Evolutionary conservation across 139 green algal genomes (phyloP).

Genomic region (Volvox africanus): DNA sequence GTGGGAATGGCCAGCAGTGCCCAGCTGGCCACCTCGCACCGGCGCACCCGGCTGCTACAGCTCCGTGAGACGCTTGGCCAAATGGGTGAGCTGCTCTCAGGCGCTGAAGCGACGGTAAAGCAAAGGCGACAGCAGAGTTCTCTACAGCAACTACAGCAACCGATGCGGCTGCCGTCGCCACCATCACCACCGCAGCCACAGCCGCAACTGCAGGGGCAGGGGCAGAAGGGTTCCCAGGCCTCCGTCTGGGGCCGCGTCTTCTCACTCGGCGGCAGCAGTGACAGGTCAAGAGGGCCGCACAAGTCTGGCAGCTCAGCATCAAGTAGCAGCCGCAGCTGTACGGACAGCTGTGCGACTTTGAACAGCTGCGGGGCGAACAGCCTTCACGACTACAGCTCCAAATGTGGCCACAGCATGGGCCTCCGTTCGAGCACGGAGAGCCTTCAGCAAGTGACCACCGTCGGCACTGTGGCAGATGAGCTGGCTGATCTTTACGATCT

Average conservation of each 20-base stretch:
- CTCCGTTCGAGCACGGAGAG: too few species aligned
- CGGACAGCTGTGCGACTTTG: not conserved
- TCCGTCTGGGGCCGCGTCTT: too few species aligned
- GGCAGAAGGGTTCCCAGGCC: too few species aligned
- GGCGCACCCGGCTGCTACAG: not conserved
- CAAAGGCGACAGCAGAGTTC: too few species aligned
- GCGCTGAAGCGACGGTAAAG: not conserved
- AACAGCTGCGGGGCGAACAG: not conserved
- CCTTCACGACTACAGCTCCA: not conserved
- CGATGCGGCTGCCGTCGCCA: not conserved
- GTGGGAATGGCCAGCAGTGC: not conserved
- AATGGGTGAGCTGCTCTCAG: constrained; percentile 34
- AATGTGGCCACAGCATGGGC: too few species aligned
- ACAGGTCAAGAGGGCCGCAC: too few species aligned
- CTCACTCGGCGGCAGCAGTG: too few species aligned
- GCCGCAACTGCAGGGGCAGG: not conserved
- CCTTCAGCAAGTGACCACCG: not conserved
- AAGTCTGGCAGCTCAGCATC: not conserved
- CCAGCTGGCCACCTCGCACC: not conserved
- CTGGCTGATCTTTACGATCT: not conserved
- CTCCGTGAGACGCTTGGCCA: not conserved
- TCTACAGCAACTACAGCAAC: too few species aligned
- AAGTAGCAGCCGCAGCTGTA: not conserved
- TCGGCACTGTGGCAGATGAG: constrained; percentile 20
- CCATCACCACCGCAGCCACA: not conserved